Evolutionary conservation across 352 stramenopile genomes (phyloP).

Genomic region (Pythium dissimile): DNA sequence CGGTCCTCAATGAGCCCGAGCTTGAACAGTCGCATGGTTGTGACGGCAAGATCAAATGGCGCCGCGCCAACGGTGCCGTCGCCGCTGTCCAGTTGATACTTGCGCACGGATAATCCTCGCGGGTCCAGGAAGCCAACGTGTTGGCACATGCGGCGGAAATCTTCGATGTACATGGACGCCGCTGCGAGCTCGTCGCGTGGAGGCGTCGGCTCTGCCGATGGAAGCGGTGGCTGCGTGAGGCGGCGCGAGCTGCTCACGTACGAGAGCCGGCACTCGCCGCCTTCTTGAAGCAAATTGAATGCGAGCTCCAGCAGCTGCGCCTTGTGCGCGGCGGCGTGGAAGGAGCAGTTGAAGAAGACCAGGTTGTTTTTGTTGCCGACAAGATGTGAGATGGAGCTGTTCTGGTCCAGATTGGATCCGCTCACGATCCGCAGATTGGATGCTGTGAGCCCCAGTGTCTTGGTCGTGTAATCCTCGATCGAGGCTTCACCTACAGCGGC

Average conservation of each 20-base stretch:
- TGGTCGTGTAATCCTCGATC: constrained; percentile 4
- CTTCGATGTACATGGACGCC: constrained; percentile 32
- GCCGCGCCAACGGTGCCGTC: background rate
- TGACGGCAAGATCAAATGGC: constrained; percentile 1
- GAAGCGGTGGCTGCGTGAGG: background rate
- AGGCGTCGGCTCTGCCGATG: background rate
- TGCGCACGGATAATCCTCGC: constrained; percentile 11
- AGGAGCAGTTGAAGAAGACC: constrained; percentile 49
- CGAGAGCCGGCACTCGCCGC: constrained; percentile 41
- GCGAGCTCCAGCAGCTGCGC: constrained; percentile 29
- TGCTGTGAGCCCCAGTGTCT: constrained; percentile 23
- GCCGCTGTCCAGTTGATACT: background rate
- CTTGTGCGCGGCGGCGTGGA: constrained; percentile 29
- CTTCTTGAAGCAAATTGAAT: constrained; percentile 36
- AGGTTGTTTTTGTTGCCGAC: constrained; percentile 16
- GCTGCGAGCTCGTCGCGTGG: background rate
- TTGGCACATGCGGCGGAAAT: constrained; percentile 43
- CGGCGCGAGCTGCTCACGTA: constrained; percentile 16
- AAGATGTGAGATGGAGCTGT: background rate
- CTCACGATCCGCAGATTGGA: constrained; percentile 31
- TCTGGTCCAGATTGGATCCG: background rate
- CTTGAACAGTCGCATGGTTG: constrained; percentile 41
- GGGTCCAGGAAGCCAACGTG: constrained; percentile 29
- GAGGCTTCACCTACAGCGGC: background rate
- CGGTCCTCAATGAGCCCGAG: constrained; percentile 35